phyloP scores from a whole-genome alignment of 805 yeast genomes.

The Candida loeiensis region DNA sequence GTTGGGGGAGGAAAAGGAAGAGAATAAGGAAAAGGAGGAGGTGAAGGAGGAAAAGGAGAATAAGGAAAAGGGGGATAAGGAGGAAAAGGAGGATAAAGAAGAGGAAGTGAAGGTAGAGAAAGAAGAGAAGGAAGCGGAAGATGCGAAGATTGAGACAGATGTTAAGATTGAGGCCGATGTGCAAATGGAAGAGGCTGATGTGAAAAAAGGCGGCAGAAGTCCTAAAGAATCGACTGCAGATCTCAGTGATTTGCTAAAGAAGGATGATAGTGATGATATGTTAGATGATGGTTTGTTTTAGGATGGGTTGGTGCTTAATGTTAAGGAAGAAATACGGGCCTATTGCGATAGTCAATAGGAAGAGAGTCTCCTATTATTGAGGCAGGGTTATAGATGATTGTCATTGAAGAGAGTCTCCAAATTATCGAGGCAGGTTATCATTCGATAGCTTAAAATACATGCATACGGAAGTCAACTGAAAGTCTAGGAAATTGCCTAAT shows the following conservation, averaged over 20 bases:
- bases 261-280: slow-evolving; percentile 10
- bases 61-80: not conserved
- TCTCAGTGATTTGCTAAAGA: slow-evolving; percentile 6
- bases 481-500: too few species aligned
- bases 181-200: not conserved
- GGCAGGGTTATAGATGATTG: too few species aligned
- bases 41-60: slow-evolving; percentile 4
- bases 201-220: not conserved
- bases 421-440: too few species aligned
- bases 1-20: slow-evolving; percentile 1
- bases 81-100: slow-evolving; percentile 8
- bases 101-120: slow-evolving; percentile 3
- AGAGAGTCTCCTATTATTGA: too few species aligned
- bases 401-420: too few species aligned
- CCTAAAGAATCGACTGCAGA: slow-evolving; percentile 1
- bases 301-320: not conserved
- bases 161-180: not conserved
- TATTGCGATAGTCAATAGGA: too few species aligned
- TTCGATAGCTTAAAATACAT: too few species aligned
- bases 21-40: not conserved
- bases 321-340: too few species aligned
- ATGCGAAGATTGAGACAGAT: not conserved
- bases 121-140: not conserved
- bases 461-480: too few species aligned
- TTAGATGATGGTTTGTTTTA: slow-evolving; percentile 9